These are phyloP conservation scores for Ceratobasidium sp. DNA, from an alignment of 1,284 basidiomycete species.

Conservation along the genomic window DNA sequence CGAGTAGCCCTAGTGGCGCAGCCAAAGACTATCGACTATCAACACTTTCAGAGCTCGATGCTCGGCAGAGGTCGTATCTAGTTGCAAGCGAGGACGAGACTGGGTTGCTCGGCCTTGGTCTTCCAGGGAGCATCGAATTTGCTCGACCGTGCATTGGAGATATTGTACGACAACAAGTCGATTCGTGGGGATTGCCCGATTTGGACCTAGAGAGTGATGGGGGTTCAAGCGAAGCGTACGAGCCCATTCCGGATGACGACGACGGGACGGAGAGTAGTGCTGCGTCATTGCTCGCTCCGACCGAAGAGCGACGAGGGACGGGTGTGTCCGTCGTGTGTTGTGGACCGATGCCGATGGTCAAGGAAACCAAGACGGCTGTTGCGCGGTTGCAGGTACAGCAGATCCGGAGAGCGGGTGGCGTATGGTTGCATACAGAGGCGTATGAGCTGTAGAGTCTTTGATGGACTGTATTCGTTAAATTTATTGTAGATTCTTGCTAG, in stretches of 20 bases:
- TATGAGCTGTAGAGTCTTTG: conserved; percentile 16
- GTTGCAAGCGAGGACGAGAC: conserved; percentile 1
- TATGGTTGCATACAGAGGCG: conserved; percentile 35
- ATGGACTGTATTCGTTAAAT: neutral
- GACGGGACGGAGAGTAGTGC: neutral
- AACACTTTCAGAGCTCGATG: conserved; percentile 25
- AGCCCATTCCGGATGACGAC: conserved; percentile 15
- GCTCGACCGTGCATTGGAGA: conserved; percentile 36
- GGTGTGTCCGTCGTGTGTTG: conserved; percentile 28
- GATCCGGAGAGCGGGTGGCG: conserved; percentile 28
- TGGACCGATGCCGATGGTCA: conserved; percentile 26
- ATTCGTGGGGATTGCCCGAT: conserved; percentile 6
- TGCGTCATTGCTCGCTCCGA: conserved; percentile 14
- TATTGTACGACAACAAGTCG: conserved; percentile 23
- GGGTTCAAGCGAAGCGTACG: conserved; percentile 12
- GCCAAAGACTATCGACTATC: conserved; percentile 31
- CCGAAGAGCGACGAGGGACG: conserved; percentile 11
- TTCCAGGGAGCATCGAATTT: conserved; percentile 32
- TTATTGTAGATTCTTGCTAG: neutral
- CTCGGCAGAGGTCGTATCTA: conserved; percentile 22
- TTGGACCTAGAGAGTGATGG: conserved; percentile 29
- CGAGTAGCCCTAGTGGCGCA: conserved; percentile 16
- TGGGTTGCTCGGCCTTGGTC: conserved; percentile 18
- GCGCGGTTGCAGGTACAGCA: neutral
- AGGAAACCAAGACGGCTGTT: conserved; percentile 28